Percentiles rank a stretch among this genome's conserved stretches.
phyloP scores from a whole-genome alignment of 2,329 filamentous ascomycete species.

The Helotiales sp. region DNA sequence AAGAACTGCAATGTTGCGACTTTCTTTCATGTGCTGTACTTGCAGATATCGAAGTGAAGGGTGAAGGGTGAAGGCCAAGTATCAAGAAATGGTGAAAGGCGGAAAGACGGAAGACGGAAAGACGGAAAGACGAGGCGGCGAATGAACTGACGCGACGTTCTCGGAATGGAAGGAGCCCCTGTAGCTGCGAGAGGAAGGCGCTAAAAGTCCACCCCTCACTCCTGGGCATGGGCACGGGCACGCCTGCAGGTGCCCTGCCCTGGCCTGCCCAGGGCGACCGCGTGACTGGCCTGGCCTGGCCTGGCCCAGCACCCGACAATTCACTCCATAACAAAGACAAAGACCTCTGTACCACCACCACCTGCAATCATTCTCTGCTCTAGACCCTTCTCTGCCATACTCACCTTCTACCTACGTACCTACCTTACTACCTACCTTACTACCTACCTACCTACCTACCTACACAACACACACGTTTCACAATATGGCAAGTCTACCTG shows the following conservation, averaged over 20 bases:
- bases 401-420: conserved; percentile 8
- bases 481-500: conserved; percentile 36
- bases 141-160: background rate
- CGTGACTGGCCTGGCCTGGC: background rate
- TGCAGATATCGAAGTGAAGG: background rate
- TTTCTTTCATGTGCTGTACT: background rate
- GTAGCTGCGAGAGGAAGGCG: background rate
- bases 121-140: conserved; percentile 5
- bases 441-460: too few species aligned
- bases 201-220: background rate
- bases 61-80: background rate
- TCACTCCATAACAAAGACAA: conserved; percentile 7
- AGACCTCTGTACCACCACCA: conserved; percentile 18
- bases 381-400: conserved; percentile 12
- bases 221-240: too few species aligned
- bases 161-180: background rate
- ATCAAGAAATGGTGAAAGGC: too few species aligned
- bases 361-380: conserved; percentile 15
- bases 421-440: too few species aligned
- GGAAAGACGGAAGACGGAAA: too few species aligned
- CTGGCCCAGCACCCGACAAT: background rate
- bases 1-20: background rate
- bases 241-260: too few species aligned
- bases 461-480: conserved; percentile 21
- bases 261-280: background rate